These are phyloP conservation scores for Alternaria ethzedia DNA, from an alignment of 2,329 filamentous ascomycete species.

Conservation along the genomic window DNA sequence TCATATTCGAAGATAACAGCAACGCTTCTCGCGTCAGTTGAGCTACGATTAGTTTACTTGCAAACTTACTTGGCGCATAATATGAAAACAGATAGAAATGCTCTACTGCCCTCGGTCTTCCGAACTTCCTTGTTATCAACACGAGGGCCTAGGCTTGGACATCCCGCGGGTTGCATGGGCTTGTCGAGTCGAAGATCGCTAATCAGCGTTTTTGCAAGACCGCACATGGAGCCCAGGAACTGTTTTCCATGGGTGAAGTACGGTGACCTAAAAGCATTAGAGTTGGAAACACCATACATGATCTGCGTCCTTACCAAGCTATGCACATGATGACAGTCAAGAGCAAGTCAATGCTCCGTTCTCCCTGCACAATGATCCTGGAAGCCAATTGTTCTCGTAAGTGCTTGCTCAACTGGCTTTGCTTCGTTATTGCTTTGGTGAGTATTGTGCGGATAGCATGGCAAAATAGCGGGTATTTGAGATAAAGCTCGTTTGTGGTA, in stretches of 20 bases:
- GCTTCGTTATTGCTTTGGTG: conserved; percentile 16
- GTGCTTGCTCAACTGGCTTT: conserved; percentile 22
- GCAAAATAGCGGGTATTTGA: conserved; percentile 14
- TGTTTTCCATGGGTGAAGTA: conserved; percentile 26
- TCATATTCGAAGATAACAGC: conserved; percentile 46
- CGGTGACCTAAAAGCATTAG: conserved; percentile 16
- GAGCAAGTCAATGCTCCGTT: conserved; percentile 31
- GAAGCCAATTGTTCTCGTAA: conserved; percentile 23
- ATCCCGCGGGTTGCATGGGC: conserved; percentile 10
- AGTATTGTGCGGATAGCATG: conserved; percentile 27
- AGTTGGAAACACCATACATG: not conserved
- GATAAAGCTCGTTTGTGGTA: conserved; percentile 11
- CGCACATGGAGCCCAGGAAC: conserved; percentile 22
- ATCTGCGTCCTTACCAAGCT: conserved; percentile 18
- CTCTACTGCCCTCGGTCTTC: conserved; percentile 59
- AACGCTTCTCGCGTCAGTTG: conserved; percentile 20
- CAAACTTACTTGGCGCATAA: conserved; percentile 48
- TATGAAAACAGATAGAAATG: conserved; percentile 57
- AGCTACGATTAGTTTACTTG: not conserved
- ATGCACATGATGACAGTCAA: conserved; percentile 26
- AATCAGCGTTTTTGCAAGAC: conserved; percentile 22
- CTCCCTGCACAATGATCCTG: conserved; percentile 28
- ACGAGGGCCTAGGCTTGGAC: conserved; percentile 7
- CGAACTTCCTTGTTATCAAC: conserved; percentile 5
- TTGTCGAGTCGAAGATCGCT: conserved; percentile 30